Base-by-base conservation (phyloP, 352 stramenopile genomes). In the Pythium aquatile region DNA sequence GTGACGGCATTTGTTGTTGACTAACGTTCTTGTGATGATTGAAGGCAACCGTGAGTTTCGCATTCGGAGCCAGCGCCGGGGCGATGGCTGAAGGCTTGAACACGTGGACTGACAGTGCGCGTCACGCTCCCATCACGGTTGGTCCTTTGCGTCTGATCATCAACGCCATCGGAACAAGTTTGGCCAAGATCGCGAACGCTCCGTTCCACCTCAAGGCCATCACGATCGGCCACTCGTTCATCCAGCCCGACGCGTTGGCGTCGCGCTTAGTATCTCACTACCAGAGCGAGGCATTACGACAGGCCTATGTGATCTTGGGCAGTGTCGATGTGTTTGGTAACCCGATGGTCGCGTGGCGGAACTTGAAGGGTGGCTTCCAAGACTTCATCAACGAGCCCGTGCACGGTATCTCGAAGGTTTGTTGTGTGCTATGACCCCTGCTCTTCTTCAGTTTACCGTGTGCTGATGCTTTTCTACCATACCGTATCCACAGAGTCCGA, bases 251-350 rank as follows among this genome's bases (percentile, higher is more conserved):
- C 64, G 84, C 79, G 4, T 70, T 94, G 49, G 80, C 73, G 20
- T 82, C 82, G 26, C 72, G 83, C 16, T 56, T 94, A 24, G 79
- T 68, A n/a, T 87, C 86, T 20, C 88, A 96, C 61, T 96, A 96
- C 54, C 88, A 95, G 56, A 93, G 87, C 54, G 86, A 96, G 68
- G 86, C 85, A n/a, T 68, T 95, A 32, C 81, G 88, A 9, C 88
- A 96, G 58, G 88, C 88, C 4, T 96, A 96, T 48, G 85, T 96
- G 33, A 93, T 96, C 42, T 66, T 96, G 1, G 88, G 88, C 33
- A 94, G 85, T 70, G 88, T 96, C 29, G 88, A 96, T 47, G 86
- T 96, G 16, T 73, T 96, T 5, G 88, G 88, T 46, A 96, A 96
- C 61, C 88, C 88, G 11, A 91, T 96, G 78, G 87, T 94, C 58